These are phyloP conservation scores for Trichosporon inkin DNA, from an alignment of 1,284 basidiomycete genomes.

Conservation along the genomic window DNA sequence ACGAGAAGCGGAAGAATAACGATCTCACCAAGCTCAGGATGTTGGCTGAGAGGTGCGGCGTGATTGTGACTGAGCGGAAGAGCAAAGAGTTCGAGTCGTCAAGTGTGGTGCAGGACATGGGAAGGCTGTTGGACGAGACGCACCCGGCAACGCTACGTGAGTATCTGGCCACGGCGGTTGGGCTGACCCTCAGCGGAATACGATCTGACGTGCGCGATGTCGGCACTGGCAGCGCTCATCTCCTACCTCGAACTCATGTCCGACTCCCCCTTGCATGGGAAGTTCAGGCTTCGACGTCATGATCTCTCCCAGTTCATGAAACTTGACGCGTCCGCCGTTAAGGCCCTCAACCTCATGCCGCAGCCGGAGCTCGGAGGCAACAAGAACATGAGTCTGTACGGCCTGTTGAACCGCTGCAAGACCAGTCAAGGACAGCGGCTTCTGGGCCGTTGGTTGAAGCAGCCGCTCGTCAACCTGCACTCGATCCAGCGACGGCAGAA, in stretches of 20 bases:
- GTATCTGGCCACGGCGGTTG: conserved; percentile 37
- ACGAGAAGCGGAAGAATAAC: conserved; percentile 61
- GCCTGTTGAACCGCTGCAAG: conserved; percentile 90
- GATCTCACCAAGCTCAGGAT: conserved; percentile 79
- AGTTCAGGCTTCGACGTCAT: conserved; percentile 77
- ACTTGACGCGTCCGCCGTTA: conserved; percentile 88
- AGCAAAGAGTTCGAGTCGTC: conserved; percentile 77
- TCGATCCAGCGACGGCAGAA: conserved; percentile 82
- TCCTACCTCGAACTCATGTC: conserved; percentile 77
- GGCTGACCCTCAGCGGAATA: conserved; percentile 62
- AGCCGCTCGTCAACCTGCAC: conserved; percentile 89
- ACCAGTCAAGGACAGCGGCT: conserved; percentile 92
- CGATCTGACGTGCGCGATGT: conserved; percentile 70
- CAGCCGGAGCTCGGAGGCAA: conserved; percentile 57
- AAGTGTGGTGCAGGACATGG: conserved; percentile 79
- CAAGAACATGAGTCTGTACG: conserved; percentile 82
- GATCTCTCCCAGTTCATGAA: conserved; percentile 94
- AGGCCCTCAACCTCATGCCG: conserved; percentile 84
- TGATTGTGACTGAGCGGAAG: conserved; percentile 84
- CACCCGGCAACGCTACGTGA: conserved; percentile 53
- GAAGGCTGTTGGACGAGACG: conserved; percentile 63
- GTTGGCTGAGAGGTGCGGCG: conserved; percentile 82
- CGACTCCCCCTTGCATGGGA: conserved; percentile 74
- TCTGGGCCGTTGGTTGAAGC: conserved; percentile 91
- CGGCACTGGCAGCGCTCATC: conserved; percentile 75